phyloP scores from a whole-genome alignment of 2,329 filamentous ascomycete genomes.

The Leptographium wingfieldii region DNA sequence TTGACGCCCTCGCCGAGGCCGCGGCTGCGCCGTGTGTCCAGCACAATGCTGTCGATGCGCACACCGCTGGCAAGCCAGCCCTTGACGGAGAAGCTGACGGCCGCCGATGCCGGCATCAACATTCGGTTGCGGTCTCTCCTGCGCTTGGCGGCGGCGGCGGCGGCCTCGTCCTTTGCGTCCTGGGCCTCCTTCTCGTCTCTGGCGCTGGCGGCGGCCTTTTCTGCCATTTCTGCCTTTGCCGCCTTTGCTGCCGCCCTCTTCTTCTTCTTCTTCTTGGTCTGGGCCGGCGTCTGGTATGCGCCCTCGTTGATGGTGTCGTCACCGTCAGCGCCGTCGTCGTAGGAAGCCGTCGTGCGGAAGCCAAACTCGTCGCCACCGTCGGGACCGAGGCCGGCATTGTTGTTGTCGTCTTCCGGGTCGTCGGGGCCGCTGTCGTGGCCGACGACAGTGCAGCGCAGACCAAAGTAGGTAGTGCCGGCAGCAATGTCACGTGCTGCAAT shows the following conservation, averaged over 20 bases:
- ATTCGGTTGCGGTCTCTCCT: slow-evolving; percentile 55
- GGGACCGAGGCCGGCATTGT: slow-evolving; percentile 22
- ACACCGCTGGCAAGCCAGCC: slow-evolving; percentile 57
- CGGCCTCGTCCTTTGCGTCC: not conserved
- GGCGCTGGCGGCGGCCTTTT: slow-evolving; percentile 12
- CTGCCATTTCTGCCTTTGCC: slow-evolving; percentile 9
- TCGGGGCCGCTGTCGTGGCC: slow-evolving; percentile 41
- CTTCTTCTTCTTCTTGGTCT: slow-evolving; percentile 21
- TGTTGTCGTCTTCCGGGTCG: slow-evolving; percentile 29
- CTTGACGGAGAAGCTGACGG: slow-evolving; percentile 59
- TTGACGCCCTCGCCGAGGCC: slow-evolving; percentile 80
- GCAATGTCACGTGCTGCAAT: slow-evolving; percentile 66
- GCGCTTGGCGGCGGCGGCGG: slow-evolving; percentile 19
- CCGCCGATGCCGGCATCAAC: slow-evolving; percentile 68
- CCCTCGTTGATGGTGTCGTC: slow-evolving; percentile 13
- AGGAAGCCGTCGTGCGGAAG: slow-evolving; percentile 36
- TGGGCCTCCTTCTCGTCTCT: not conserved
- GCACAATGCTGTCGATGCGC: slow-evolving; percentile 53
- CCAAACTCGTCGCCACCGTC: slow-evolving; percentile 39
- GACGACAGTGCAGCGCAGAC: slow-evolving; percentile 67
- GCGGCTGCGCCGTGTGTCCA: slow-evolving; percentile 67
- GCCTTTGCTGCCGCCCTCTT: slow-evolving; percentile 14
- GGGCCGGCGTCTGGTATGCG: slow-evolving; percentile 33
- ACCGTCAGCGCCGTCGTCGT: slow-evolving; percentile 32
- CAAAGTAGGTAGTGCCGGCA: slow-evolving; percentile 53